These are phyloP conservation scores for Pichia sp. DNA, from an alignment of 1,139 yeast genomes.

Conservation along the genomic window DNA sequence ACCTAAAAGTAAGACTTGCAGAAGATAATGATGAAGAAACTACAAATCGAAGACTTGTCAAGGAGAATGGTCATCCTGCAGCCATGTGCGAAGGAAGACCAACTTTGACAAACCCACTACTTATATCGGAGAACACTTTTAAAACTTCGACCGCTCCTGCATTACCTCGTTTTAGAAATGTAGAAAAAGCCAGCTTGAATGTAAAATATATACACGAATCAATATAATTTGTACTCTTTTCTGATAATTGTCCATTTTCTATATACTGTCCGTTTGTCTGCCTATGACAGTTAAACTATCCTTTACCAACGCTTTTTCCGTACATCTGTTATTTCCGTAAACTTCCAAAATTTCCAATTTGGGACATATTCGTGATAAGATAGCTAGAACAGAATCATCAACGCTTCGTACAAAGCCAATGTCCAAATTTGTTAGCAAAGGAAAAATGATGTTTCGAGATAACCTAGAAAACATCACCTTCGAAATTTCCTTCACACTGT, in stretches of 20 bases:
- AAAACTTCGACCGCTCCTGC: slow-evolving; percentile 33
- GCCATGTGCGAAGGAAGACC: slow-evolving; percentile 50
- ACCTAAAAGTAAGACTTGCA: slow-evolving; percentile 27
- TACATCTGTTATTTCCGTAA: slow-evolving; percentile 71
- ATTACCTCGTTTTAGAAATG: slow-evolving; percentile 56
- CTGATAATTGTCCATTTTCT: slow-evolving; percentile 8
- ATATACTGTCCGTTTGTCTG: slow-evolving; percentile 63
- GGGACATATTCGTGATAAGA: slow-evolving; percentile 54
- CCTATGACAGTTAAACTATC: slow-evolving; percentile 66
- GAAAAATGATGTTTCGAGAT: slow-evolving; percentile 40
- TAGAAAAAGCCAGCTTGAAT: slow-evolving; percentile 43
- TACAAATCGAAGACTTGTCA: slow-evolving; percentile 35
- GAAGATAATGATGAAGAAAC: slow-evolving; percentile 32
- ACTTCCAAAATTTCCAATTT: slow-evolving; percentile 65
- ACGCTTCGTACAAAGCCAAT: slow-evolving; percentile 72
- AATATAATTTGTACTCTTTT: slow-evolving; percentile 9
- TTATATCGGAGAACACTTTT: slow-evolving; percentile 1
- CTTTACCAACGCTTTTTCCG: slow-evolving; percentile 49
- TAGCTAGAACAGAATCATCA: slow-evolving; percentile 59
- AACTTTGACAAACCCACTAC: slow-evolving; percentile 45
- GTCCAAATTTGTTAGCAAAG: slow-evolving; percentile 61
- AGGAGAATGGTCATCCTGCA: slow-evolving; percentile 62
- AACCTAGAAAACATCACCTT: slow-evolving; percentile 42
- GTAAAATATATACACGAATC: slow-evolving; percentile 25
- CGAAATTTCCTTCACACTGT: slow-evolving; percentile 62